Percentiles rank a stretch among this genome's conserved stretches.
These are phyloP conservation scores for Xanthoconium stramineum DNA, from an alignment of 768 basidiomycete genomes.

Conservation along the genomic window DNA sequence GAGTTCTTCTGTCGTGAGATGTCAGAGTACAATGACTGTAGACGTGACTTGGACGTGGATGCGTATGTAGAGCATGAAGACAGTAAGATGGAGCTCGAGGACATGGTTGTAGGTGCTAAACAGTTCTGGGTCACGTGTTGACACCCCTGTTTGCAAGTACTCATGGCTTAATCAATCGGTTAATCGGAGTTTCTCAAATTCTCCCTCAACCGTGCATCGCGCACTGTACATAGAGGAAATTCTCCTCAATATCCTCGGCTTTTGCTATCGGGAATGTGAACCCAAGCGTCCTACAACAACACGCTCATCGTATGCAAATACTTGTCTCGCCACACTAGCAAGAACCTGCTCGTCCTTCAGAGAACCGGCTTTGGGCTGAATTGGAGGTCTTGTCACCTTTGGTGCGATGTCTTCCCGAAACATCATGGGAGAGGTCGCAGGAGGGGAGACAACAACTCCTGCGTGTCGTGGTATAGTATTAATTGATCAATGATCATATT, in stretches of 20 bases:
- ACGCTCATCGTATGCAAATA: not conserved
- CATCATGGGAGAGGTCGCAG: not conserved
- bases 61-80: constrained; percentile 27
- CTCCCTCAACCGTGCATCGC: not conserved
- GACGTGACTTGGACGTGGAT: constrained; percentile 41
- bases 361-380: constrained; percentile 10
- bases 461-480: not conserved
- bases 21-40: constrained; percentile 85
- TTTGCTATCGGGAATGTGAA: not conserved
- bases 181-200: no score
- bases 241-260: not conserved
- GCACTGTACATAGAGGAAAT: not conserved
- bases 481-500: not conserved
- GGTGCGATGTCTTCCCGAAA: not conserved
- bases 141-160: no score
- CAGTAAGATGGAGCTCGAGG: constrained; percentile 13
- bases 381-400: not conserved
- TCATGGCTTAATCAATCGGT: no score
- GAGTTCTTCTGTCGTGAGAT: constrained; percentile 79
- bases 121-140: not conserved
- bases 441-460: not conserved
- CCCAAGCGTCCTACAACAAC: not conserved
- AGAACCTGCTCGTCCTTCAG: constrained; percentile 17
- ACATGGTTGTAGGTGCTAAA: constrained; percentile 16
- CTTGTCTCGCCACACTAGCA: not conserved